These are phyloP conservation scores for Acanthamoeba lenticulata DNA, from an alignment of 208 protist species.

Conservation along the genomic window DNA sequence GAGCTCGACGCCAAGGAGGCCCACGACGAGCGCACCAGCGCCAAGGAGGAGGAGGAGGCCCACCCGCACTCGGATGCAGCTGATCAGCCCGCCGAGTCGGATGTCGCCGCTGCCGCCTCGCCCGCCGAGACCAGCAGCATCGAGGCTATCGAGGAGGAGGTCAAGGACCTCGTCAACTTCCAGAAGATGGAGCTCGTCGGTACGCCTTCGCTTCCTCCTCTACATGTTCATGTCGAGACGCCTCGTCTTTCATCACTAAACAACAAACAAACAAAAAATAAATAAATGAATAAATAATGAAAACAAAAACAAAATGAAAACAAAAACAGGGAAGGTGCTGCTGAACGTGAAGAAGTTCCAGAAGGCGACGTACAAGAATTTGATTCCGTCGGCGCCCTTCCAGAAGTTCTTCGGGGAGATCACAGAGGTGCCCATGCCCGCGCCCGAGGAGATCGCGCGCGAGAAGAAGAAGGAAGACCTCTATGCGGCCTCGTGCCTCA, in stretches of 20 bases:
- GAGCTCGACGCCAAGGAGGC: not conserved
- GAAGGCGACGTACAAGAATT: conserved; percentile 37
- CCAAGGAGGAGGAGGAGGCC: not conserved
- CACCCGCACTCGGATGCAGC: not conserved
- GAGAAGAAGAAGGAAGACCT: conserved; percentile 37
- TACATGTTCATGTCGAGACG: not conserved
- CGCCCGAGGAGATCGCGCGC: not conserved
- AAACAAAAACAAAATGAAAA: no score
- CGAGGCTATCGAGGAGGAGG: not conserved
- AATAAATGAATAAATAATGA: no score
- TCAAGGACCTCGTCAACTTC: conserved; percentile 24
- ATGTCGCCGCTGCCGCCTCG: not conserved
- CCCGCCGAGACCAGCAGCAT: not conserved
- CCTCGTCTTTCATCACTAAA: not conserved
- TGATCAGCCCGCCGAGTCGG: not conserved
- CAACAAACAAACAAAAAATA: no score
- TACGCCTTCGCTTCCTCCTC: not conserved
- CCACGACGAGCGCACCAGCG: not conserved
- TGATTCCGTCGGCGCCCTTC: not conserved
- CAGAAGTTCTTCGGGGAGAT: conserved; percentile 20
- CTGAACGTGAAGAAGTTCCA: not conserved
- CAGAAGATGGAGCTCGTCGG: conserved; percentile 55
- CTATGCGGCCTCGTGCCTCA: not conserved
- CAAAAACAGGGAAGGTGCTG: conserved; percentile 11
- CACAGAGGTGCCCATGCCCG: not conserved